Base-by-base conservation (phyloP, 208 protist species). In the Wallacemonas sp. region DNA sequence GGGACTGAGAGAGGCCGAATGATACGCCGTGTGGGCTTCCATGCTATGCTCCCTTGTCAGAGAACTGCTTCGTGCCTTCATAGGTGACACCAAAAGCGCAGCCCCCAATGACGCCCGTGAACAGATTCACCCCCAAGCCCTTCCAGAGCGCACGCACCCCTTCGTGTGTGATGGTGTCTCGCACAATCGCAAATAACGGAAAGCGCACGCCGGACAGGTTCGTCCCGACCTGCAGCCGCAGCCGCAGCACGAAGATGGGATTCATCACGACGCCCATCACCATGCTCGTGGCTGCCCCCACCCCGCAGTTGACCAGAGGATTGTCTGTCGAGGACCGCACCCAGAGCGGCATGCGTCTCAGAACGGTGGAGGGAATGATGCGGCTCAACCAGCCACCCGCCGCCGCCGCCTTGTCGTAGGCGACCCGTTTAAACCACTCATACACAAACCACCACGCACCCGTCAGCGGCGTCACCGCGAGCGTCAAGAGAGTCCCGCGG, bases 391-490 rank as follows among this genome's bases (percentile, higher is more conserved):
- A 58, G 0, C 64, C 41, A 3, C 63, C 78, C 17, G 84, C 27
- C 14, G 55, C 41, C 49, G 75, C 74, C 1, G 71, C 72, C 9
- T 59, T 66, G 27, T 51, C 70, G 70, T 94, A 94, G 12, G 68
- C 67, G 33, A 62, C 44, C 17, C 77, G 64, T 68, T 94, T 94
- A 65, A 94, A 77, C 2, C 59, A 75, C 47, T 94, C 88, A 66
- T 94, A 94, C 15, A 91, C 68, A 56, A 87, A 82, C 84, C 88
- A 94, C 84, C 88, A 94, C 42, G 81, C 81, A 12, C 88, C 88
- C 3, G 82, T 89, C 51, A 94, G 63, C 11, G 88, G 88, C 5
- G 82, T 66, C 24, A 91, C 80, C 1, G 83, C 51, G 26, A 91
- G 65, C n/a, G 88, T 89, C 27, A 94, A 72, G 33, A 90, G 36